Percentiles rank a stretch among this genome's conserved stretches.
phyloP scores from a whole-genome alignment of 805 yeast species.

The Ogataea pini region DNA sequence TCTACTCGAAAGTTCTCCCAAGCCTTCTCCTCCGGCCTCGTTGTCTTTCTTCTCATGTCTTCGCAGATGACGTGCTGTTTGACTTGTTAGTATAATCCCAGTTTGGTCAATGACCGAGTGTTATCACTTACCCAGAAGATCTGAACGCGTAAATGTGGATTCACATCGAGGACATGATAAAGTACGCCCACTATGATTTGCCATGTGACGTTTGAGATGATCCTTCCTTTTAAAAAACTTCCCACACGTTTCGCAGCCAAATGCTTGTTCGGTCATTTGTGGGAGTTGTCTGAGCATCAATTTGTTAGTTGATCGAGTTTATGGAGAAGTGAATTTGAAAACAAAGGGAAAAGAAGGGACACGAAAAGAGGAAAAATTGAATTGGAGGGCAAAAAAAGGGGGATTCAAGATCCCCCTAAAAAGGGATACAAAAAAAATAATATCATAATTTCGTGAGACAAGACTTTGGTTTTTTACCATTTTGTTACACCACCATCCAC shows the following conservation, averaged over 20 bases:
- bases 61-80: conserved; percentile 18
- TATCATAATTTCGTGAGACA: no score
- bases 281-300: no score
- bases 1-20: conserved; percentile 10
- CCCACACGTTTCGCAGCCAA: conserved; percentile 18
- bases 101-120: no score
- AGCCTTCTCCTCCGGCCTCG: conserved; percentile 20
- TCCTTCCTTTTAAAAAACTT: conserved; percentile 21
- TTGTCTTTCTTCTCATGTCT: conserved; percentile 20
- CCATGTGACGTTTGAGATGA: conserved; percentile 21
- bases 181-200: conserved; percentile 14
- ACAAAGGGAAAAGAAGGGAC: neutral
- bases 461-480: conserved; percentile 12
- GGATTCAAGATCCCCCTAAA: neutral
- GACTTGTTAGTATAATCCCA: neutral
- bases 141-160: conserved; percentile 17
- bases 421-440: neutral
- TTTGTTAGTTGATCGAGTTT: no score
- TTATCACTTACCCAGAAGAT: conserved; percentile 15
- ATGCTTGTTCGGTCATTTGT: conserved; percentile 6
- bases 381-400: conserved; percentile 1
- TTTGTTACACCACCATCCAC: conserved; percentile 45
- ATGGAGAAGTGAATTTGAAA: neutral
- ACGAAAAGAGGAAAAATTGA: neutral
- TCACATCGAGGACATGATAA: conserved; percentile 15